A percentile compares a stretch with the other conserved stretches of the same genome.
Conservation (phyloP, 345 rosid genomes). For the Xanthoceras sorbifolium region DNA sequence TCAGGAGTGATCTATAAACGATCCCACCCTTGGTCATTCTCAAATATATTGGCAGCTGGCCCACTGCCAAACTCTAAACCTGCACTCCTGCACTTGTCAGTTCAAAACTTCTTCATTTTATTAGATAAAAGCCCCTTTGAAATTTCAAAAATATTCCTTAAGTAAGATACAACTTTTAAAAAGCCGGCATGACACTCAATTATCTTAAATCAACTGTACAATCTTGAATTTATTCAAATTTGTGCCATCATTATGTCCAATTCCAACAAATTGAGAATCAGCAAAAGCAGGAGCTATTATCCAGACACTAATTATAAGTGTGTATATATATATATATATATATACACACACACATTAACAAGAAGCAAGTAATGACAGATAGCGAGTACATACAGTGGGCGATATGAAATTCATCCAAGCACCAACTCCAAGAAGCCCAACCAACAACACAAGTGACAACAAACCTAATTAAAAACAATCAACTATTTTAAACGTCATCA, state of each 20-base stretch:
- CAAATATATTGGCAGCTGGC: neutral
- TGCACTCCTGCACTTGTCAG: neutral
- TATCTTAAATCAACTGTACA: neutral
- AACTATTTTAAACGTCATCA: neutral
- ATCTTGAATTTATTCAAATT: neutral
- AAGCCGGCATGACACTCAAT: neutral
- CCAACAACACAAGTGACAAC: constrained; percentile 51
- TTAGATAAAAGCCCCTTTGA: neutral
- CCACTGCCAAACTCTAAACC: neutral
- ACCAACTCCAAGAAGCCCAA: constrained; percentile 57
- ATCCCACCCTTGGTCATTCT: neutral
- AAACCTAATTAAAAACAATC: constrained; percentile 42
- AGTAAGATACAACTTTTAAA: neutral
- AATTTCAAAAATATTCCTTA: neutral
- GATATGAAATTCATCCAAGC: constrained; percentile 58
- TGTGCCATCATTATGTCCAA: neutral
- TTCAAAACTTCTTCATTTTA: neutral
- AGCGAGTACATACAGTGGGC: constrained; percentile 49
- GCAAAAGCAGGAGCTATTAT: neutral
- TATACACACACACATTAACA: no score
- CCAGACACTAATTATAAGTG: neutral
- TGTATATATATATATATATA: no score
- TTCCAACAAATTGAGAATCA: neutral
- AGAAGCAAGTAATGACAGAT: neutral
- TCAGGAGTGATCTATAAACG: no score